Evolutionary conservation across 164 flowering plant genomes (phyloP).

Genomic region (Malania oleifera): DNA sequence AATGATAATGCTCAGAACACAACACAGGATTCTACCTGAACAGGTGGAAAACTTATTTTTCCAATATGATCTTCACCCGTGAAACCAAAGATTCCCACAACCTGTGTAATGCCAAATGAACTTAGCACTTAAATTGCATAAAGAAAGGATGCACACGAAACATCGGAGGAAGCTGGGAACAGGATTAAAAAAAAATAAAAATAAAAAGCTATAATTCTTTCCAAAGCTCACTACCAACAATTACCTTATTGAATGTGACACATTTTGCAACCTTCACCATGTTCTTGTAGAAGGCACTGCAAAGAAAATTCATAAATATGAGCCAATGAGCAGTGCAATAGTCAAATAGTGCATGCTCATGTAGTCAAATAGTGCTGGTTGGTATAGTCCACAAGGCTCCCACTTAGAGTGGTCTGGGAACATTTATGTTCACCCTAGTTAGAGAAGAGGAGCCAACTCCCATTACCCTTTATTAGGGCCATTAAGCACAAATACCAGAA

Average conservation of each 20-base stretch:
- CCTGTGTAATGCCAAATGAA: slow-evolving; percentile 35
- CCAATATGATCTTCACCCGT: slow-evolving; percentile 90
- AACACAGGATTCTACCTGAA: slow-evolving; percentile 51
- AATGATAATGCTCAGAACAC: too few species aligned
- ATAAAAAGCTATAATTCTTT: not conserved
- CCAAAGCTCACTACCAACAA: not conserved
- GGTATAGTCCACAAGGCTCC: too few species aligned
- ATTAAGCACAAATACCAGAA: too few species aligned
- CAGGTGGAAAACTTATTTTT: slow-evolving; percentile 82
- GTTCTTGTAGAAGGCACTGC: slow-evolving; percentile 84
- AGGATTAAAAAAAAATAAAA: not conserved
- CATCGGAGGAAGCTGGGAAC: not conserved
- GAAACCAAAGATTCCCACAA: slow-evolving; percentile 87
- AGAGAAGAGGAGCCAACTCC: too few species aligned
- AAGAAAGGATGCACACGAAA: not conserved
- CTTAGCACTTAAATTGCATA: not conserved
- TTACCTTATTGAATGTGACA: slow-evolving; percentile 85
- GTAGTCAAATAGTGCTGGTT: too few species aligned
- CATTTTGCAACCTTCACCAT: slow-evolving; percentile 83
- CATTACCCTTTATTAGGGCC: too few species aligned
- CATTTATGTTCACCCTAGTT: too few species aligned
- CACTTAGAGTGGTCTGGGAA: too few species aligned
- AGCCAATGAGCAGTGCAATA: not conserved
- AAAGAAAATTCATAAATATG: slow-evolving; percentile 15
- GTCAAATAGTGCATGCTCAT: not conserved